Evolutionary conservation across 1,284 basidiomycete species (phyloP).

Genomic region (Boletus sp.): DNA sequence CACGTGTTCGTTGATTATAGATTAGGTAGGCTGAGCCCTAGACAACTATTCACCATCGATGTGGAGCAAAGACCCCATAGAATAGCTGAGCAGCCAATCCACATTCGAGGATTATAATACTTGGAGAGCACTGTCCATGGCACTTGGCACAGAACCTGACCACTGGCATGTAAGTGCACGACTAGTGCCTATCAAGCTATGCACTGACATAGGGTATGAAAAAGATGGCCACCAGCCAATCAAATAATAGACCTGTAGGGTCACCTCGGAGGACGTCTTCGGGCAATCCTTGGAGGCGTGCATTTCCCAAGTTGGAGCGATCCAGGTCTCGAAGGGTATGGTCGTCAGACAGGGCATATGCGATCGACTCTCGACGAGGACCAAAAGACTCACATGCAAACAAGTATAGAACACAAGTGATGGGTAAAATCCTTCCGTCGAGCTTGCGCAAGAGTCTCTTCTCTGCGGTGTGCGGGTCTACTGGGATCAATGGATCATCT

Average conservation of each 20-base stretch:
- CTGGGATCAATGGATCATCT: slow-evolving; percentile 23
- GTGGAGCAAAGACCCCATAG: slow-evolving; percentile 71
- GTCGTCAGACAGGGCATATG: background rate
- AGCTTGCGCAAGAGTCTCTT: slow-evolving; percentile 58
- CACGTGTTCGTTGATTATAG: background rate
- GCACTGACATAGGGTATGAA: slow-evolving; percentile 68
- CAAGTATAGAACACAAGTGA: slow-evolving; percentile 67
- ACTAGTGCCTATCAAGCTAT: background rate
- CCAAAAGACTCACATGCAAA: slow-evolving; percentile 58
- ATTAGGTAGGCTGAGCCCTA: background rate
- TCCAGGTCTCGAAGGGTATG: slow-evolving; percentile 53
- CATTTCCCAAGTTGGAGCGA: slow-evolving; percentile 73
- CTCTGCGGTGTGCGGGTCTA: slow-evolving; percentile 41
- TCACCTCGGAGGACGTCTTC: slow-evolving; percentile 63
- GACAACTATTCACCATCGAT: slow-evolving; percentile 50
- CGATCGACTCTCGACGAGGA: background rate
- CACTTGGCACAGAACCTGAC: slow-evolving; percentile 65
- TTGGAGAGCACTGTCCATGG: slow-evolving; percentile 66
- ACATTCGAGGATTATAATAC: slow-evolving; percentile 60
- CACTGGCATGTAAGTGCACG: background rate
- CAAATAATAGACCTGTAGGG: slow-evolving; percentile 59
- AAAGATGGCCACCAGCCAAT: slow-evolving; percentile 72
- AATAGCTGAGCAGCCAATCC: slow-evolving; percentile 62
- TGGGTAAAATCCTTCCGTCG: slow-evolving; percentile 64
- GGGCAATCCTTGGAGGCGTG: slow-evolving; percentile 65